Evolutionary conservation across 2,329 filamentous ascomycete genomes (phyloP), one percentile per base, ranked within the genome.

Genomic region (Alternaria sp.): DNA sequence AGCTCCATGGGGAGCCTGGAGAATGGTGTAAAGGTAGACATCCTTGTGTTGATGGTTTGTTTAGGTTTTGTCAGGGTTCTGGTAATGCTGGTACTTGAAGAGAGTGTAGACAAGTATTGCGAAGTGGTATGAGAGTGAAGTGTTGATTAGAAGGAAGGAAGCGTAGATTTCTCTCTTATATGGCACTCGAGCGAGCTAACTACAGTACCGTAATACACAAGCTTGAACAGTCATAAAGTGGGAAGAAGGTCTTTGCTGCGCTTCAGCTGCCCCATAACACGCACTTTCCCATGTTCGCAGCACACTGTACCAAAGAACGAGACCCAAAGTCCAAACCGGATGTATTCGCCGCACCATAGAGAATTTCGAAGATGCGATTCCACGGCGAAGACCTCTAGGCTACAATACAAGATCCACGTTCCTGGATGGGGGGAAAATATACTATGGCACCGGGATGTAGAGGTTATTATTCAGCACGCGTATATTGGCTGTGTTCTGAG

Each of bases 1-100:
- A 54, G 18, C 56, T 59, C 50, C 43, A 48, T 48, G 14, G 56
- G 56, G 34, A 59, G 56, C 20, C 40, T 49, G 10, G 43, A 40
- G 49, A 59, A 59, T 25, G 12, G 8, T 22, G 30, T 54, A 20
- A 59, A 59, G 41, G 50, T 46, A 41, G 32, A 28, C 56, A 59
- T 59, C 14, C 14, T 48, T 18, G 16, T 48, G 34, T 10, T 54
- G 40, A 30, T 54, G 8, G 4, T 46, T 22, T 4, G 11, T 27
- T 12, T 40, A 36, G 20, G 22, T n/a, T 32, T 45, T 36, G 14
- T 38, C 46, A 45, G 46, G 40, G 3, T 28, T 16, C 28, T 54
- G 48, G 32, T 20, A 46, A 9, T 54, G 32, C 6, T 46, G 12
- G 11, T 38, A 12, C 30, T 4, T 53, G 22, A 18, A 53, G 30